Base-by-base conservation (phyloP, 129 eudicot genomes). In the Dittrichia graveolens region DNA sequence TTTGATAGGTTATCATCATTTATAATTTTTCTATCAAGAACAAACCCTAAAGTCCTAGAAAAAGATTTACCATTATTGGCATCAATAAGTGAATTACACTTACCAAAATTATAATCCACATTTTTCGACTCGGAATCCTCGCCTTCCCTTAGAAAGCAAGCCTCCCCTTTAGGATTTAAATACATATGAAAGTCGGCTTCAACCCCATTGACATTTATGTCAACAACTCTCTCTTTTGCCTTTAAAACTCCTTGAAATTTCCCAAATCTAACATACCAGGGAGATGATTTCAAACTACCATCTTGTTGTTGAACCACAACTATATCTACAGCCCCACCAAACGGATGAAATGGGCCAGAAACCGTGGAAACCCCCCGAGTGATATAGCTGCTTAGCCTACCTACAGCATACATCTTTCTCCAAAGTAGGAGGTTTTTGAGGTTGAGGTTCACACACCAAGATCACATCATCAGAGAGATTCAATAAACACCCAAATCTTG, bases 231-330 rank as follows among this genome's bases (percentile, higher is more conserved):
- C 80, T 90, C 97, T 54, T 75, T 86, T 3, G 92, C 84, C 73
- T 94, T 94, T 47, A 94, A 65, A 45, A 94, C 97, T 55, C 98
- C 98, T 81, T 95, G 99, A 82, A 88, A 95, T 64, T 95, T 95
- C 19, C 99, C 99, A 73, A 95, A 94, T 47, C 91, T 81, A 68
- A 94, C 95, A 75, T 94, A 94, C 98, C 96, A 94, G 49, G 98
- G 98, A 4, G 96, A 85, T 4, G 95, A 90, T 70, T 86, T 88
- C 44, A 85, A 94, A 65, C 86, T 90, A 46, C 98, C 95, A 76
- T 94, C 98, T 43, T 81, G 86, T 50, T 94, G 98, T 76, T 89
- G 83, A 50, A 94, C 95, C 77, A 94, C 96, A 38, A 94, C 80
- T 43, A 94, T 90, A 64, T 94, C 98, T 12, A 94, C 86, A 37